Percentiles rank a stretch among this genome's conserved stretches.
phyloP scores from a whole-genome alignment of 352 stramenopile species.

The Phytophthora uliginosa region DNA sequence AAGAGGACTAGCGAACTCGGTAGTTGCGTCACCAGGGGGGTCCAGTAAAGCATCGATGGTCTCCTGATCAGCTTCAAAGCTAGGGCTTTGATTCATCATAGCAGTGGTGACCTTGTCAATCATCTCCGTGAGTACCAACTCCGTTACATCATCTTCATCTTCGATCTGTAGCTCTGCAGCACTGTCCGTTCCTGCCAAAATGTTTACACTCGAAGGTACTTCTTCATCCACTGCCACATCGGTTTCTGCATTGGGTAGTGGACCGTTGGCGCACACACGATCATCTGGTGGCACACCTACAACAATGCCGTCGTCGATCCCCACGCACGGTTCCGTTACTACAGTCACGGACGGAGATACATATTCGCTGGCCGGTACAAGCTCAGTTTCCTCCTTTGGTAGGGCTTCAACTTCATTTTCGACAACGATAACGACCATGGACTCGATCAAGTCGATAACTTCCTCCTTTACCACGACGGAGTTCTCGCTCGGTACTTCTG shows the following conservation, averaged over 20 bases:
- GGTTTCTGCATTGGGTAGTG: background rate
- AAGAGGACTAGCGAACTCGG: background rate
- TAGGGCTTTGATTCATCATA: background rate
- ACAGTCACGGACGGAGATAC: background rate
- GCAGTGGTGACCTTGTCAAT: background rate
- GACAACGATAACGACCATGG: background rate
- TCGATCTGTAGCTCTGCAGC: background rate
- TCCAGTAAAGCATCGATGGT: background rate
- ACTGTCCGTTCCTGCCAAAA: background rate
- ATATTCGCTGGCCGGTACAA: background rate
- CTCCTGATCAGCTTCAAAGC: background rate
- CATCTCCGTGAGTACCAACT: conserved; percentile 10
- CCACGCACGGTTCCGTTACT: background rate
- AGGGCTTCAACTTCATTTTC: background rate
- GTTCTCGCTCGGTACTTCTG: background rate
- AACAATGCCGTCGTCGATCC: background rate
- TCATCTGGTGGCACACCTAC: background rate
- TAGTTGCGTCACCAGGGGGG: background rate
- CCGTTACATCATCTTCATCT: background rate
- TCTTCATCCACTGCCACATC: background rate
- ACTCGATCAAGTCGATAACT: background rate
- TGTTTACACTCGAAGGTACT: background rate
- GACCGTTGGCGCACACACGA: background rate
- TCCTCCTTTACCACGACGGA: background rate
- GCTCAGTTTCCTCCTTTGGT: background rate